Evolutionary conservation across 1,284 basidiomycete genomes (phyloP).

Genomic region (Heliocybe sulcata): DNA sequence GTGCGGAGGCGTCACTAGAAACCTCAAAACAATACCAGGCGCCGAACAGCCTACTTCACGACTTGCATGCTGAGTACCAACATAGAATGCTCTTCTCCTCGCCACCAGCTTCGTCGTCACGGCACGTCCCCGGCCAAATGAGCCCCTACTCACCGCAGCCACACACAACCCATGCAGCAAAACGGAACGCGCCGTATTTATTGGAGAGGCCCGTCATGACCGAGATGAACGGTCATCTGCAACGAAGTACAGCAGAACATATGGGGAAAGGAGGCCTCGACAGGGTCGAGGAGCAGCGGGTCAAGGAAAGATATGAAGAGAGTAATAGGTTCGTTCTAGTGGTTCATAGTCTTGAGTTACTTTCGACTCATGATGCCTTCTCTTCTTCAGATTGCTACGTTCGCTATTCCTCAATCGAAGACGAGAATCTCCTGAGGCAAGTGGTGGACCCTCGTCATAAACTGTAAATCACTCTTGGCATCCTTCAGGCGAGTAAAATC

Average conservation of each 20-base stretch:
- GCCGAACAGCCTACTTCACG: slow-evolving; percentile 55
- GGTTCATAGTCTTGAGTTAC: neutral
- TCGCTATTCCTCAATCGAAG: slow-evolving; percentile 56
- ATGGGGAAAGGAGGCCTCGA: neutral
- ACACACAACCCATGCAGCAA: neutral
- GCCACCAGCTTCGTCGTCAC: slow-evolving; percentile 10
- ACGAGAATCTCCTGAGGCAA: slow-evolving; percentile 27
- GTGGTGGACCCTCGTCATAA: neutral
- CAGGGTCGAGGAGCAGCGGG: slow-evolving; percentile 29
- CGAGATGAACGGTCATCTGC: neutral
- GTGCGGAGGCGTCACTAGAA: slow-evolving; percentile 14
- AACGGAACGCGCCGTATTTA: neutral
- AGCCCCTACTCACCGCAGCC: neutral
- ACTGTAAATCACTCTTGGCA: neutral
- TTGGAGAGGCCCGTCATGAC: neutral
- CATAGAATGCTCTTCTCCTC: slow-evolving; percentile 45
- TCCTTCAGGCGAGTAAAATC: neutral
- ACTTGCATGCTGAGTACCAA: slow-evolving; percentile 59
- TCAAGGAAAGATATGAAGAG: slow-evolving; percentile 55
- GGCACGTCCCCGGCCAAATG: neutral
- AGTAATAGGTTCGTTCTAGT: slow-evolving; percentile 45
- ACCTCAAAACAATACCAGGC: slow-evolving; percentile 38
- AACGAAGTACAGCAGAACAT: neutral
- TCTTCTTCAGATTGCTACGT: slow-evolving; percentile 35
- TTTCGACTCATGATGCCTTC: neutral